Evolutionary conservation across 2,329 filamentous ascomycete genomes (phyloP).

Genomic region (Penicillium frequentans): DNA sequence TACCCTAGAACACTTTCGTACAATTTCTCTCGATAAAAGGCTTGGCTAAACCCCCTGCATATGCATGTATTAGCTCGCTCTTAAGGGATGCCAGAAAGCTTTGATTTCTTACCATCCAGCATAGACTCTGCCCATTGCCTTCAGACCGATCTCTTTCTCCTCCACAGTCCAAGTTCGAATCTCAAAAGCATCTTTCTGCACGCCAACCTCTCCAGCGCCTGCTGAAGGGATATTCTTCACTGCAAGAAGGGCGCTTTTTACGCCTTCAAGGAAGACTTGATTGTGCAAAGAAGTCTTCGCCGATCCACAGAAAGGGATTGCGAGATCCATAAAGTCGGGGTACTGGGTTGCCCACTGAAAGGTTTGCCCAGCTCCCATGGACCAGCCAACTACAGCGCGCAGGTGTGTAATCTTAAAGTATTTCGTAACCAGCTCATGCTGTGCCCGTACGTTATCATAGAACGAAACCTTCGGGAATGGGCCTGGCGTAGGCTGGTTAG

Average conservation of each 20-base stretch:
- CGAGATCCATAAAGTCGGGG: conserved; percentile 65
- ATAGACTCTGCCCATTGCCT: conserved; percentile 72
- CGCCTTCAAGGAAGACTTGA: conserved; percentile 66
- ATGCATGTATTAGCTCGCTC: not conserved
- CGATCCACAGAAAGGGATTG: conserved; percentile 65
- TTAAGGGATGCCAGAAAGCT: not conserved
- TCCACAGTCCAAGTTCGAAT: conserved; percentile 53
- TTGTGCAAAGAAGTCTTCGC: conserved; percentile 67
- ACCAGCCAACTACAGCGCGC: conserved; percentile 66
- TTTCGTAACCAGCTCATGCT: conserved; percentile 65
- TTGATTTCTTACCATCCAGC: conserved; percentile 60
- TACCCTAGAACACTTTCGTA: conserved; percentile 66
- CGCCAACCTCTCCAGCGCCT: conserved; percentile 50
- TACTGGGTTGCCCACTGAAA: conserved; percentile 65
- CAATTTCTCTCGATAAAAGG: conserved; percentile 73
- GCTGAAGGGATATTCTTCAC: conserved; percentile 56
- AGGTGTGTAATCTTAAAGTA: conserved; percentile 61
- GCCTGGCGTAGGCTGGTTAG: conserved; percentile 55
- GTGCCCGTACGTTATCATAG: conserved; percentile 69
- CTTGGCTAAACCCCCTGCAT: conserved; percentile 70
- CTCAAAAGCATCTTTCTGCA: conserved; percentile 38
- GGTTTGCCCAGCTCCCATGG: conserved; percentile 68
- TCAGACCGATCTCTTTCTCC: conserved; percentile 60
- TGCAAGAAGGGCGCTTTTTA: conserved; percentile 61
- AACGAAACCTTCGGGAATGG: conserved; percentile 65